These are phyloP conservation scores for Fusarium virguliforme DNA, from an alignment of 2,329 filamentous ascomycete genomes.

Conservation along the genomic window DNA sequence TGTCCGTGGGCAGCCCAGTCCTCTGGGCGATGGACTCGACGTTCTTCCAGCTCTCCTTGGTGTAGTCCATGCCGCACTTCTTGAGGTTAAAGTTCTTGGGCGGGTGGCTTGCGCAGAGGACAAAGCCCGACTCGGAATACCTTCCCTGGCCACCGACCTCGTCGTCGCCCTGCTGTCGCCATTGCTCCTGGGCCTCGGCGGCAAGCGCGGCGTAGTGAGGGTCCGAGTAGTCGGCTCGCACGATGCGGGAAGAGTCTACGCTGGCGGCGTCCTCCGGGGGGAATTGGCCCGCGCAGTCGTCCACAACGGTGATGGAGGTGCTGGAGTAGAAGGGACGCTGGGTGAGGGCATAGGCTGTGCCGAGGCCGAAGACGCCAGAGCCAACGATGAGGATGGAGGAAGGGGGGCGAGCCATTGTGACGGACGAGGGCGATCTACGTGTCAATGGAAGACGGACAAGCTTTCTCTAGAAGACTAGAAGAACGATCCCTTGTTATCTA, in stretches of 20 bases:
- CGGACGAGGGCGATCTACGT: slow-evolving; percentile 24
- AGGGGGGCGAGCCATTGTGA: slow-evolving; percentile 56
- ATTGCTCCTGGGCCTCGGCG: slow-evolving; percentile 77
- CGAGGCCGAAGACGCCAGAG: slow-evolving; percentile 75
- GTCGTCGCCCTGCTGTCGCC: slow-evolving; percentile 72
- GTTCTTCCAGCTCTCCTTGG: slow-evolving; percentile 73
- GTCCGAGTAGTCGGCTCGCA: slow-evolving; percentile 85
- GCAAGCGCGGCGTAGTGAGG: slow-evolving; percentile 83
- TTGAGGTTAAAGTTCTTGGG: slow-evolving; percentile 49
- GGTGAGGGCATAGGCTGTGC: slow-evolving; percentile 78
- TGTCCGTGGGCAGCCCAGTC: slow-evolving; percentile 57
- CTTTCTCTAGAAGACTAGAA: slow-evolving; percentile 19
- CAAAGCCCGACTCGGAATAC: slow-evolving; percentile 80
- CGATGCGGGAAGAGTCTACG: slow-evolving; percentile 76
- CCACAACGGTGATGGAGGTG: slow-evolving; percentile 72
- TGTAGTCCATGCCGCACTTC: slow-evolving; percentile 71
- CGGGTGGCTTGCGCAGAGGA: slow-evolving; percentile 72
- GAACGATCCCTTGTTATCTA: slow-evolving; percentile 38
- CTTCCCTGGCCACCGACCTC: slow-evolving; percentile 75
- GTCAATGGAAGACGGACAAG: slow-evolving; percentile 23
- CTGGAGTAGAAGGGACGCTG: slow-evolving; percentile 70
- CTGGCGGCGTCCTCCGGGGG: slow-evolving; percentile 73
- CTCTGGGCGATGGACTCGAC: slow-evolving; percentile 66
- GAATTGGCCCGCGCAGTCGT: slow-evolving; percentile 71
- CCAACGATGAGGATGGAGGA: slow-evolving; percentile 77